Percentiles rank a stretch among this genome's conserved stretches.
These are phyloP conservation scores for Cutaneotrichosporon mucoides DNA, from an alignment of 1,284 basidiomycete species.

Conservation along the genomic window DNA sequence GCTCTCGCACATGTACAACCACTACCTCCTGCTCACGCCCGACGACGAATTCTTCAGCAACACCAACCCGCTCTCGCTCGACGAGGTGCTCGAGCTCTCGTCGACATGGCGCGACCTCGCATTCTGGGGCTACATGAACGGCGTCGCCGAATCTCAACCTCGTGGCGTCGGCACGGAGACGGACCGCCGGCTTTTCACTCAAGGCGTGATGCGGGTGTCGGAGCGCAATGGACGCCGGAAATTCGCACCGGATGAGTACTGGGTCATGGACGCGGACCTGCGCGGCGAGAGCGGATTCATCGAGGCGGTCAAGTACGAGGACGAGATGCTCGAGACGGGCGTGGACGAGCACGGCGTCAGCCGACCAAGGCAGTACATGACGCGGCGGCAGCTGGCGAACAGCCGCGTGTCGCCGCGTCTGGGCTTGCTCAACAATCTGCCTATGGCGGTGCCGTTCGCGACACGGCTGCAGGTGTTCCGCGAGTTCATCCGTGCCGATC, in stretches of 20 bases:
- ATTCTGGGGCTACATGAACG: slow-evolving; percentile 46
- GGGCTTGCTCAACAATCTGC: slow-evolving; percentile 90
- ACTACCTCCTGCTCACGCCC: slow-evolving; percentile 82
- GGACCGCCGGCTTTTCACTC: slow-evolving; percentile 67
- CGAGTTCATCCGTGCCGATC: slow-evolving; percentile 60
- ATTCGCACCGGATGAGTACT: slow-evolving; percentile 77
- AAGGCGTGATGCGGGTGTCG: slow-evolving; percentile 71
- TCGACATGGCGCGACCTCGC: slow-evolving; percentile 47
- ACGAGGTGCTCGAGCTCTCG: slow-evolving; percentile 62
- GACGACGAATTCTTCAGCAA: slow-evolving; percentile 87
- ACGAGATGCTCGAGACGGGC: slow-evolving; percentile 44
- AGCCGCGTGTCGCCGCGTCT: slow-evolving; percentile 67
- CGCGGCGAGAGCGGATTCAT: slow-evolving; percentile 82
- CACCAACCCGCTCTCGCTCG: slow-evolving; percentile 69
- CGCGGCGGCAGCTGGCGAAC: slow-evolving; percentile 64
- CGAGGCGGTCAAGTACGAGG: slow-evolving; percentile 75
- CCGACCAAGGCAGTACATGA: slow-evolving; percentile 9
- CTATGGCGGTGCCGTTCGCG: slow-evolving; percentile 92
- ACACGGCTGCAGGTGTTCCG: slow-evolving; percentile 85
- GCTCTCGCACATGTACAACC: slow-evolving; percentile 76
- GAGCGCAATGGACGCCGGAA: slow-evolving; percentile 76
- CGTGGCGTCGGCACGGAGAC: slow-evolving; percentile 55
- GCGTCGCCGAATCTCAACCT: slow-evolving; percentile 50
- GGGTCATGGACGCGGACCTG: slow-evolving; percentile 64
- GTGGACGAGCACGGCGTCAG: slow-evolving; percentile 15